Base-by-base conservation (phyloP, 2,329 filamentous ascomycete genomes). In the Nemania bipapillata region DNA sequence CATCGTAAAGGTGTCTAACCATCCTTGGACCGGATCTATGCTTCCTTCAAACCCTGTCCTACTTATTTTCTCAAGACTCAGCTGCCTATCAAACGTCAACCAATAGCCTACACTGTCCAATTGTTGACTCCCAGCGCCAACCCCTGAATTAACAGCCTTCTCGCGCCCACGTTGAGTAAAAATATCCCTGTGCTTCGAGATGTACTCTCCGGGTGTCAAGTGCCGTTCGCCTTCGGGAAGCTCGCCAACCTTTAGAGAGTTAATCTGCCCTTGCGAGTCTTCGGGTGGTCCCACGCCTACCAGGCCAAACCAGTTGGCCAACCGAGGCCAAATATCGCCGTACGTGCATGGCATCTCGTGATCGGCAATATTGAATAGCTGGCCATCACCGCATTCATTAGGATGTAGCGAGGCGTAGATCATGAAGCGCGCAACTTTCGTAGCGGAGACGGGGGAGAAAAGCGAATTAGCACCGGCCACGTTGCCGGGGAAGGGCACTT, bases 61-160 rank as follows among this genome's bases (percentile, higher is more conserved):
- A 22, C 80, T 77, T 12, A 84, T 73, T 32, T 77, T 81, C 26
- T 80, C 76, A 55, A 83, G 73, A 62, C 81, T 83, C 71, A 86
- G 74, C 58, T 85, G 81, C 26, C 83, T 78, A 68, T 86, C 83
- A 68, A 86, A 85, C 5, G 79, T 81, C 57, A 86, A 74, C 82
- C 83, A 81, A 74, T 79, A 80, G 28, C 83, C 80, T n/a, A 84
- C 76, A 66, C 80, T 77, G 72, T 85, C 79, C 50, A 84, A 68
- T 72, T 84, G 78, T 63, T 75, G 68, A 24, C 75, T 74, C 0
- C 82, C 82, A 6, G 72, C 76, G 0, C 80, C 79, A 3, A 83
- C 81, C 0, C 81, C 81, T 2, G 73, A 73, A 2, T 50, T 68
- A 3, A 72, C 26, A 2, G 76, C 80, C 53, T 72, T 79, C 0